Percentiles rank a stretch among this genome's conserved stretches.
phyloP scores from a whole-genome alignment of 176 grass and related monocot species.

The Ensete ventricosum region DNA sequence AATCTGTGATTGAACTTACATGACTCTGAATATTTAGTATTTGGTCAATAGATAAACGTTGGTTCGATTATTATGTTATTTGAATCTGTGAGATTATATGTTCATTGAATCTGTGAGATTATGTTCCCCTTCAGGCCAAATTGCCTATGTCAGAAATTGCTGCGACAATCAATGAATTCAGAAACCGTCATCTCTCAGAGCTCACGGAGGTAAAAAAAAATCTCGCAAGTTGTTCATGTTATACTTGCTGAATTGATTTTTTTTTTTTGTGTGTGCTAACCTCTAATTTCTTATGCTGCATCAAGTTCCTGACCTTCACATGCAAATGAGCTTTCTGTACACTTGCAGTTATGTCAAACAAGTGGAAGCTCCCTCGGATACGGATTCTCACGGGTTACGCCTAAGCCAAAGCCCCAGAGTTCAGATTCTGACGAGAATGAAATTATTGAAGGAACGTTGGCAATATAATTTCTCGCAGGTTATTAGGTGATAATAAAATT shows the following conservation, averaged over 20 bases:
- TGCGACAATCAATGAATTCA: constrained; percentile 81
- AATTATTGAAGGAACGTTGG: constrained; percentile 51
- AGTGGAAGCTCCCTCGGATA: constrained; percentile 79
- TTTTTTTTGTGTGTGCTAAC: not conserved
- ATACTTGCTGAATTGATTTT: not conserved
- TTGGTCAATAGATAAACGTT: constrained; percentile 6
- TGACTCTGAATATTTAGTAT: constrained; percentile 8
- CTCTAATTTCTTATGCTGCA: not conserved
- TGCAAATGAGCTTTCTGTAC: not conserved
- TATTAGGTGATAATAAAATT: constrained; percentile 1
- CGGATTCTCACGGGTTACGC: constrained; percentile 61
- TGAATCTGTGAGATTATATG: constrained; percentile 11
- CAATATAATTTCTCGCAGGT: constrained; percentile 30
- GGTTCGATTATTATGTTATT: constrained; percentile 7
- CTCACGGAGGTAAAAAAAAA: constrained; percentile 59
- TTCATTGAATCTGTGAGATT: constrained; percentile 6
- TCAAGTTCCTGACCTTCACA: constrained; percentile 5
- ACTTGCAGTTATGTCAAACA: constrained; percentile 56
- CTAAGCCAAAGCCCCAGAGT: constrained; percentile 34
- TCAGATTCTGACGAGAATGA: constrained; percentile 58
- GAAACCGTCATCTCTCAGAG: constrained; percentile 87
- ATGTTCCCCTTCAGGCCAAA: constrained; percentile 55
- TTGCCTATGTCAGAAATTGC: constrained; percentile 93
- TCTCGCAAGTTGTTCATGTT: constrained; percentile 6
- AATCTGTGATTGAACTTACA: not conserved